Conservation (phyloP, 1,284 basidiomycete species). For the Ustilago xerochloae region DNA sequence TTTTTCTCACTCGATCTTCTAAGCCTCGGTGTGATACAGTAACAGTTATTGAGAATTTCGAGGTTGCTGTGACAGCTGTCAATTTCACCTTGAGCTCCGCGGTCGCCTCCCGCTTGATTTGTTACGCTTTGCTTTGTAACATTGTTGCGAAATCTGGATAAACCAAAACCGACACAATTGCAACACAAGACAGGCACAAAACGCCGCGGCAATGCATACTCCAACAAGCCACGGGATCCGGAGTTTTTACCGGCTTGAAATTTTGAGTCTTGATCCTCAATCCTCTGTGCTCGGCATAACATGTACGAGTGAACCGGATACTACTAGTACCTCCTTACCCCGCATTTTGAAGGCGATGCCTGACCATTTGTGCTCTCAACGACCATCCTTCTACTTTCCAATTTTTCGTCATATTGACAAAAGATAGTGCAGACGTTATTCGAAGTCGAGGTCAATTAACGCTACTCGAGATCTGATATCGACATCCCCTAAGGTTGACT, state of each 20-base stretch:
- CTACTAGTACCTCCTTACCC: no score
- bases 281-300: no score
- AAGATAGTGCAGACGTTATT: no score
- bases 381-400: background rate
- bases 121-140: background rate
- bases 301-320: no score
- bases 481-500: no score
- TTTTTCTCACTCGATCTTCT: background rate
- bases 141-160: background rate
- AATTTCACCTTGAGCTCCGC: constrained; percentile 1
- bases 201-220: background rate
- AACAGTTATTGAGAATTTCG: background rate
- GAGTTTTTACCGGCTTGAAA: constrained; percentile 13
- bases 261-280: no score
- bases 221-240: constrained; percentile 2
- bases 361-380: background rate
- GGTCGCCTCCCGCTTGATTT: background rate
- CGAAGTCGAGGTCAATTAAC: background rate
- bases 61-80: constrained; percentile 25
- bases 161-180: constrained; percentile 1
- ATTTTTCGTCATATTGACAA: no score
- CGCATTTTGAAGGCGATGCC: background rate
- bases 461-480: background rate
- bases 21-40: background rate
- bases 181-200: background rate